Conservation (phyloP, 352 stramenopile genomes). For the Phytophthora meadii region DNA sequence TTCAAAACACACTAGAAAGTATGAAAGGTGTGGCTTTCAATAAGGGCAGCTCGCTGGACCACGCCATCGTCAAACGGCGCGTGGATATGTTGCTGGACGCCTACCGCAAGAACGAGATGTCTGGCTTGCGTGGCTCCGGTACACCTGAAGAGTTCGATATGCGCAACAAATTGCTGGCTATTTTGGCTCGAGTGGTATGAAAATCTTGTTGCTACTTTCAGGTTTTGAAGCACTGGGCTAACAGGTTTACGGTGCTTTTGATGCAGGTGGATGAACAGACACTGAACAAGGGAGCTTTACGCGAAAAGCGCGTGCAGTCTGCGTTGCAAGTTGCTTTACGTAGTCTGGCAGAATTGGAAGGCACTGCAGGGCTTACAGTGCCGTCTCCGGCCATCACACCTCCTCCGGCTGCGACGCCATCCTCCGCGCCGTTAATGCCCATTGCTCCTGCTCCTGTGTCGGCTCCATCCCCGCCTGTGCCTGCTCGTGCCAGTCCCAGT, state of each 20-base stretch:
- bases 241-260: constrained; percentile 4
- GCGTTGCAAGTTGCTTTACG: constrained; percentile 32
- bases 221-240: not conserved
- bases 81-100: constrained; percentile 50
- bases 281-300: constrained; percentile 42
- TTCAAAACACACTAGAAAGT: constrained; percentile 37
- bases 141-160: constrained; percentile 44
- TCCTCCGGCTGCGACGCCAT: constrained; percentile 5
- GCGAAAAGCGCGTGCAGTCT: constrained; percentile 45
- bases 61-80: constrained; percentile 49
- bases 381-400: constrained; percentile 10
- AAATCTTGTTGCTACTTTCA: not conserved
- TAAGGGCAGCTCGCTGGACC: constrained; percentile 34
- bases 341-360: constrained; percentile 37
- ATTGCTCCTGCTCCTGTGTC: constrained; percentile 36
- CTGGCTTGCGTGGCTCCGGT: constrained; percentile 38
- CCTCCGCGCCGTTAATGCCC: constrained; percentile 24
- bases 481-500: constrained; percentile 20
- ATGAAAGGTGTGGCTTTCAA: constrained; percentile 30
- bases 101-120: constrained; percentile 47
- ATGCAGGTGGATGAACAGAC: constrained; percentile 46
- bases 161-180: constrained; percentile 48
- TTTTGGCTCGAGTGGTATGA: constrained; percentile 39
- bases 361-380: constrained; percentile 2
- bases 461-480: not conserved